Base-by-base conservation (phyloP, 495 filamentous ascomycete genomes). In the Penicillium turbatum region DNA sequence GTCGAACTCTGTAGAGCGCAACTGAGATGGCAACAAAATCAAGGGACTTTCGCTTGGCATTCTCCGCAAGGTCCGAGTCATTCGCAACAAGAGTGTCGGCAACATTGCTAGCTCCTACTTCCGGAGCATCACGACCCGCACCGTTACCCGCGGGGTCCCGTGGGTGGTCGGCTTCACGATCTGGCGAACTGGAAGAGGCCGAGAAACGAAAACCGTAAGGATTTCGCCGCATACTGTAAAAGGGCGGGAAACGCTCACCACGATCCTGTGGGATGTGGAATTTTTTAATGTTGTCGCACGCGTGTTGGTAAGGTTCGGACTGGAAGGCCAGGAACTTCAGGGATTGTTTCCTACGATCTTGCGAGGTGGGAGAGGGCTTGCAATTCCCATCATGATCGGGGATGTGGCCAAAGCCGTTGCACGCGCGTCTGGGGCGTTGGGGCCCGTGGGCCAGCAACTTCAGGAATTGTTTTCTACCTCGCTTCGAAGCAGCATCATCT, bases 1-100 rank as follows among this genome's bases (percentile, higher is more conserved):
- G 7, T 44, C 26, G 60, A 31, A 55, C 17, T 40, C 49, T 52
- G 40, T 60, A 48, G 3, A 65, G 21, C 6, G 56, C 57, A 30
- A 65, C 17, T 5, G 57, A 63, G 13, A 65, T 15, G 29, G 32
- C 42, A 36, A 57, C 19, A 11, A 63, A 34, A 7, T 53, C 53
- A 27, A 29, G 51, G 2, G 21, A 11, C n/a, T 37, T 35, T 24
- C 6, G 10, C 17, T 31, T 32, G 21, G 17, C 5, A 8, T 11
- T n/a, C 3, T 11, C 21, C 21, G 43, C 9, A 31, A 16, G 6
- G 4, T n/a, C 48, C 19, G 41, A 17, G 13, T 21, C 34, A 51
- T 32, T 27, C 16, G 46, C 12, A 39, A 44, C 17, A 24, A 30
- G 21, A 42, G 34, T 24, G 7, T 36, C 30, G 10, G 1, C 6